These are phyloP conservation scores for Calocera cornea DNA, from an alignment of 768 basidiomycete species.

Conservation along the genomic window DNA sequence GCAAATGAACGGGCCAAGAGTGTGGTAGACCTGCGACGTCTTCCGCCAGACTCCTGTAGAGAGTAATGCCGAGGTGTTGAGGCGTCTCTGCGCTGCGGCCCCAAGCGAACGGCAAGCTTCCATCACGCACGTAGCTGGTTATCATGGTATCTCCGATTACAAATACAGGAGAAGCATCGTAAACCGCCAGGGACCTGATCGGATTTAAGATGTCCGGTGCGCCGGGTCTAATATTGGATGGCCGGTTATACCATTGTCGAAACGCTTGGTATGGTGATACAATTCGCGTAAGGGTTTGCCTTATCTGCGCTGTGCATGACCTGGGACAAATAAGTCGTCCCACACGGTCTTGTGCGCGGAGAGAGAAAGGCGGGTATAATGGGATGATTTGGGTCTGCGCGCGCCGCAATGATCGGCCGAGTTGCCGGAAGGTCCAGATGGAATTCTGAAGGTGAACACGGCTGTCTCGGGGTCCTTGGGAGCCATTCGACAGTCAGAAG, in stretches of 20 bases:
- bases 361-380: not conserved
- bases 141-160: not conserved
- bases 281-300: not conserved
- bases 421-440: not conserved
- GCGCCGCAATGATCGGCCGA: not conserved
- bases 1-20: not conserved
- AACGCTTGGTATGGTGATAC: not conserved
- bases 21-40: not conserved
- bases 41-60: not conserved
- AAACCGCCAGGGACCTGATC: not conserved
- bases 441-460: conserved; percentile 3
- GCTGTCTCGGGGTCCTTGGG: not conserved
- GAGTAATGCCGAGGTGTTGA: not conserved
- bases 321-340: not conserved
- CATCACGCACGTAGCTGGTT: not conserved
- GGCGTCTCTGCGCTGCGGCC: not conserved
- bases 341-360: not conserved
- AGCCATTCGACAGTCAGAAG: not conserved
- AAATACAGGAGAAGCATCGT: not conserved
- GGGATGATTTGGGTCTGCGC: not conserved
- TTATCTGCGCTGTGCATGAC: not conserved
- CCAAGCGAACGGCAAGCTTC: not conserved
- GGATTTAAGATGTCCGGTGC: not conserved
- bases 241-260: not conserved
- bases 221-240: not conserved